Base-by-base conservation (phyloP, 768 basidiomycete species). In the Leccinum ochraceum region DNA sequence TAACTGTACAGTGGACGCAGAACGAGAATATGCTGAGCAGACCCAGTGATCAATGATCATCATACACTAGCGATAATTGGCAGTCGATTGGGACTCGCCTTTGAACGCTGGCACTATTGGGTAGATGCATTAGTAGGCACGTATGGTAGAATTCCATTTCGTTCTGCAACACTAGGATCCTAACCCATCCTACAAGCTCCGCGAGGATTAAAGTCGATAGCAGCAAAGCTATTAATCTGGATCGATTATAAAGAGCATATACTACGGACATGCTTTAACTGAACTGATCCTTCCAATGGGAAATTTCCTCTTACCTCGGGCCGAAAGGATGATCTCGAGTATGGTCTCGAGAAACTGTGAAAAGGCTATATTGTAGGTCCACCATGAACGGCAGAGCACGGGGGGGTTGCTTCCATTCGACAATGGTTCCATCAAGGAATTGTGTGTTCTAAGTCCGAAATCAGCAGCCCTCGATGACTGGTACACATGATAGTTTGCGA, bases 181-280 rank as follows among this genome's bases (percentile, higher is more conserved):
- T 58, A 11, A 53, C 34, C 28, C 54, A n/a, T 9, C 58, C 56
- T 4, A 3, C 67, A 37, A 53, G 2, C 39, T 66, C 67, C 1
- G 11, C 11, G 13, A 58, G 11, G n/a, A 66, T 58, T 46, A 64
- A 48, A 42, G 52, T 26, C 14, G 2, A 39, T 3, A 69, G 24
- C 7, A 65, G 11, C 28, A 65, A 37, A 14, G 32, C 60, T 46
- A 68, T 28, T 16, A 6, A 54, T 17, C 39, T 61, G 26, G 63
- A 68, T 54, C 62, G 60, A 16, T 68, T 64, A 30, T 68, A 68
- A 3, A 69, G 53, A 8, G 68, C 67, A 32, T 54, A 62, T 20
- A 68, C 67, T 68, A 58, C 55, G 24, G 13, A 16, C 1, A 4
- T 17, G 26, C 32, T 68, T n/a, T 34, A 30, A 34, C n/a, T 20